Base-by-base conservation (phyloP, 2,329 filamentous ascomycete species). In the Penicillium sp. region DNA sequence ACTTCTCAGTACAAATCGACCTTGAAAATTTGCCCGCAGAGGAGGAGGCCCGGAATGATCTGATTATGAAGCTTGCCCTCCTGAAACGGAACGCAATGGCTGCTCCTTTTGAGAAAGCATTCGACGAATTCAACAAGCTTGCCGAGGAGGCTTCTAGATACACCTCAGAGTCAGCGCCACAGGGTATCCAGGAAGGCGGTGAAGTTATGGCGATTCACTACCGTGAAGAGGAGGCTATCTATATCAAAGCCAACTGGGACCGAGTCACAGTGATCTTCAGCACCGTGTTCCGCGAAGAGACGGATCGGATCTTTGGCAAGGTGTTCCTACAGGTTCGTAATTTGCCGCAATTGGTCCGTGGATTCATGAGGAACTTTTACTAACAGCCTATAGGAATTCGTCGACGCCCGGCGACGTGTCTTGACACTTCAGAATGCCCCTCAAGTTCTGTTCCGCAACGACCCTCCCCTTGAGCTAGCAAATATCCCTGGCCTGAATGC, bases 51-150 rank as follows among this genome's bases (percentile, higher is more conserved):
- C 87, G 88, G 64, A 91, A 96, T 68, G 92, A 91, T 59, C 80
- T 99, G 59, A 86, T 97, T 66, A 86, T 85, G 75, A 88, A 92
- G 70, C 88, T 97, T 69, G 90, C 92, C 57, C 81, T 99, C 62
- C 78, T 99, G 68, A 99, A 97, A 82, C 91, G 95, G 69, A 97
- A 99, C 75, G 91, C 90, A 65, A 97, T 99, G 94, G 95, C 94
- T 59, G 93, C 94, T 47, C 94, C 95, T 1, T 99, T 99, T 75
- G 94, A 99, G 79, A 89, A 92, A 71, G 94, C 95, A 22, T 99
- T 97, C 73, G 85, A 95, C 68, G 91, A 97, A 74, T 90, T 97
- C 77, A 89, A 92, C 69, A 83, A 86, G 61, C 78, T 99, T 61
- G 87, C 88, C 66, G 91, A 96, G 70, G 90, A 93, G 68, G 92